Evolutionary conservation across 192 early-diverging fungal species (phyloP), one percentile per base, ranked within the genome.

Genomic region (Phycomyces blakesleeanus): DNA sequence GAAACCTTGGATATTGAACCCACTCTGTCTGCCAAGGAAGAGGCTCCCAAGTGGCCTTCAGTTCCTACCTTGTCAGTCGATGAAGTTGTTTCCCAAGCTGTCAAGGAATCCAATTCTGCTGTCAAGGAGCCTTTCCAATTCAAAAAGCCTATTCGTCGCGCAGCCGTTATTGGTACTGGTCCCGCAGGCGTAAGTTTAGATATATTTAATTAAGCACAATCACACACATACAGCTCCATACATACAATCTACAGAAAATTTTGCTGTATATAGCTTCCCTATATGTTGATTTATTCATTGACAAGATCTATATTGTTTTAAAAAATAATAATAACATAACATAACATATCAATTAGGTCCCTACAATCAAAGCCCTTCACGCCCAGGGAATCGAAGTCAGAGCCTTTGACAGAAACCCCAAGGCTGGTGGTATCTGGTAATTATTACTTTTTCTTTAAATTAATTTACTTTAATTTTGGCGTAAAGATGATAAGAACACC

Each of bases 91-190:
- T 3, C 51, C 11, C 20, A 27, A 3, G 26, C 34, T 16, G 26
- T 50, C 18, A 27, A 61, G 14, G 59, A 61, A 18, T 26, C 59
- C 10, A 29, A 61, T 0, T n/a, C 9, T 15, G 47, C 49, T 22
- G 16, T 61, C 24, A n/a, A 50, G 14, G 51, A 50, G 5, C 59
- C 26, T 38, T 57, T 49, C 26, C 40, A 37, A n/a, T 57, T 65
- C 11, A 57, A 54, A 5, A 55, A 69, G 11, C 47, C 42, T 9
- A 71, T 71, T 21, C 40, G 55, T 26, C 51, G 37, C 0, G 63
- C 65, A 20, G 69, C 69, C 49, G 63, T 71, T 0, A 61, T 71
- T 51, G 69, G 69, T 27, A 63, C 69, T 1, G 69, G 69, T 11
- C 69, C 69, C 29, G 57, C 69, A 27, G 69, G 69, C 16, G 69